Evolutionary conservation across 129 eudicot species (phyloP).

Genomic region (Oenanthe sinensis): DNA sequence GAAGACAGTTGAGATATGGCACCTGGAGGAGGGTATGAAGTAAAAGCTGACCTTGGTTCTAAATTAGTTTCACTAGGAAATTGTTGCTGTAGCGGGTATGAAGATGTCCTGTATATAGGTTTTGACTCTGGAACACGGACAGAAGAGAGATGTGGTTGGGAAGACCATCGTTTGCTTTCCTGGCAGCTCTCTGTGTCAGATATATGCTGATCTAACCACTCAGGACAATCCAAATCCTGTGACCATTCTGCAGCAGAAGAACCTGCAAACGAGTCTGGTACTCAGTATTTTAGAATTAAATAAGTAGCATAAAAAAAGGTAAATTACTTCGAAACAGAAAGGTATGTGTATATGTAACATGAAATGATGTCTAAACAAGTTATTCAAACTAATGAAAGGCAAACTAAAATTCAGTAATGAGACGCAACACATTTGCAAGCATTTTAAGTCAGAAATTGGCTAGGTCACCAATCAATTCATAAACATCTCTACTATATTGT

Average conservation of each 20-base stretch:
- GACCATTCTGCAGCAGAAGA: slow-evolving; percentile 92
- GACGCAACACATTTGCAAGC: neutral
- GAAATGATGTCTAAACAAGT: neutral
- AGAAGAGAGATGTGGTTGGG: slow-evolving; percentile 58
- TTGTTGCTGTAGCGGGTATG: slow-evolving; percentile 68
- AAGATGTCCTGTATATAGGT: slow-evolving; percentile 70
- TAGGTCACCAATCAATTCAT: neutral
- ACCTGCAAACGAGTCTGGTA: slow-evolving; percentile 37
- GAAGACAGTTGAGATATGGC: slow-evolving; percentile 45
- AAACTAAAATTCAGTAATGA: too few species aligned
- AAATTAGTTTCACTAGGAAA: slow-evolving; percentile 48
- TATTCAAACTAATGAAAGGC: neutral
- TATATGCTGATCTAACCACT: slow-evolving; percentile 65
- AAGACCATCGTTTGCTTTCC: slow-evolving; percentile 80
- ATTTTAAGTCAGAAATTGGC: neutral
- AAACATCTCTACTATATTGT: neutral
- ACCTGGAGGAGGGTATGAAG: slow-evolving; percentile 75
- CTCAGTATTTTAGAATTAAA: neutral
- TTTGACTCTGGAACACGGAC: slow-evolving; percentile 33
- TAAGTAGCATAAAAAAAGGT: neutral
- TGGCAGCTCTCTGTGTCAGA: slow-evolving; percentile 59
- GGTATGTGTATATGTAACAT: too few species aligned
- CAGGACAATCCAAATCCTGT: slow-evolving; percentile 56
- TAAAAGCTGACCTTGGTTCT: slow-evolving; percentile 65
- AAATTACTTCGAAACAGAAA: too few species aligned